Base-by-base conservation (phyloP, 1,284 basidiomycete species). In the Phellopilus nigrolimitatus region DNA sequence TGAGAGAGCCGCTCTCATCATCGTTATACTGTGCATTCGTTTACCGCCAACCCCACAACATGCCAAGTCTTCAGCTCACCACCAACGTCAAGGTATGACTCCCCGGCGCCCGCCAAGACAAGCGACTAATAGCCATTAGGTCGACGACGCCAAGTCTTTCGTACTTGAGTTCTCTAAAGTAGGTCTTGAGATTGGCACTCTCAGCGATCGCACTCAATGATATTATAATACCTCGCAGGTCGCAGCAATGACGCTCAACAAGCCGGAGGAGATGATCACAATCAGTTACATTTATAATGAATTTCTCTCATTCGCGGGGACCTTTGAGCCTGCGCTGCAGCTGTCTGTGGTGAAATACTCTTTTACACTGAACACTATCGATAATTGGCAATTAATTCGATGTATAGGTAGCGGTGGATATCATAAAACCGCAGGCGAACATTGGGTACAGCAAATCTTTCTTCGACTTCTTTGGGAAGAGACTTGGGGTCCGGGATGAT, bases 141-240 rank as follows among this genome's bases (percentile, higher is more conserved):
- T 80, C 56, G 53, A 62, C n/a, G 73, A 82, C 56, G 62, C 71
- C 36, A 79, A 75, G 61, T 71, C 68, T 2, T 81, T 84, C 54
- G 66, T 72, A 24, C 65, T 74, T n/a, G 75, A 80, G 55, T 76
- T 87, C 60, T 83, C 81, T 51, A 76, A 79, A 73, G 82, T 78
- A 51, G 63, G 31, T 9, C 7, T 34, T 28, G 28, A 42, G 21
- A 30, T 49, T 25, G 25, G 30, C 40, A 12, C 30, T 41, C 34
- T 39, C 24, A 43, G 21, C 17, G 37, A 19, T 15, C 7, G 4
- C 31, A n/a, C 12, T 10, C 13, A 34, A 10, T 52, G 10, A 19
- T 44, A 22, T 15, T 24, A 9, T 4, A 12, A 10, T 24, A 5
- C 19, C n/a, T 43, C 30, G 13, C 45, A 82, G 80, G 59, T 78